Conservation (phyloP, 805 yeast genomes). For the Huiozyma sinensis region DNA sequence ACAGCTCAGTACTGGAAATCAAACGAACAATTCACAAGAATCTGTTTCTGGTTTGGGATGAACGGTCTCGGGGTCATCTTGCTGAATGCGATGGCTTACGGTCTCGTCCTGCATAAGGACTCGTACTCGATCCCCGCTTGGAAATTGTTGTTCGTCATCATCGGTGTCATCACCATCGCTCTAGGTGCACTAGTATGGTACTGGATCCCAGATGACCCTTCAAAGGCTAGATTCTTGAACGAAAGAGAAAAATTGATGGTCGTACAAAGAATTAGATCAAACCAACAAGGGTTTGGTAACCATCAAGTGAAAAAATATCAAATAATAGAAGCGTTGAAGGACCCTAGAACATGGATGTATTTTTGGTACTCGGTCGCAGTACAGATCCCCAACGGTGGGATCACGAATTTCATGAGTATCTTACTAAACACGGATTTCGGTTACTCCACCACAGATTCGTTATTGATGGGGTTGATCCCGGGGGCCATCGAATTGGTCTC, state of each 20-base stretch:
- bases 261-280: slow-evolving; percentile 42
- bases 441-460: slow-evolving; percentile 31
- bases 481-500: slow-evolving; percentile 37
- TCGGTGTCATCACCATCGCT: slow-evolving; percentile 47
- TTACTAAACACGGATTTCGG: slow-evolving; percentile 35
- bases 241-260: slow-evolving; percentile 35
- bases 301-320: slow-evolving; percentile 45
- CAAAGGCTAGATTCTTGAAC: slow-evolving; percentile 34
- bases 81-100: slow-evolving; percentile 48
- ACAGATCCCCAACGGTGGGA: slow-evolving; percentile 46
- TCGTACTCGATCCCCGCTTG: slow-evolving; percentile 40
- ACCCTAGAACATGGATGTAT: slow-evolving; percentile 39
- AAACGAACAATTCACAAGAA: slow-evolving; percentile 35
- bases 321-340: slow-evolving; percentile 40
- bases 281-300: slow-evolving; percentile 51
- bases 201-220: slow-evolving; percentile 51
- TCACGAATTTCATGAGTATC: slow-evolving; percentile 38
- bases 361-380: slow-evolving; percentile 33
- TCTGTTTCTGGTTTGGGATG: slow-evolving; percentile 35
- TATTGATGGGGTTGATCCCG: slow-evolving; percentile 36
- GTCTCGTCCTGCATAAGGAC: slow-evolving; percentile 32
- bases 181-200: slow-evolving; percentile 38
- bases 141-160: slow-evolving; percentile 48
- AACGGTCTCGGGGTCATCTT: slow-evolving; percentile 38
- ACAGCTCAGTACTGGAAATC: slow-evolving; percentile 50